A percentile compares a stretch with the other conserved stretches of the same genome.
These are phyloP conservation scores for Epichloe sp. DNA, from an alignment of 2,329 filamentous ascomycete genomes.

Conservation along the genomic window DNA sequence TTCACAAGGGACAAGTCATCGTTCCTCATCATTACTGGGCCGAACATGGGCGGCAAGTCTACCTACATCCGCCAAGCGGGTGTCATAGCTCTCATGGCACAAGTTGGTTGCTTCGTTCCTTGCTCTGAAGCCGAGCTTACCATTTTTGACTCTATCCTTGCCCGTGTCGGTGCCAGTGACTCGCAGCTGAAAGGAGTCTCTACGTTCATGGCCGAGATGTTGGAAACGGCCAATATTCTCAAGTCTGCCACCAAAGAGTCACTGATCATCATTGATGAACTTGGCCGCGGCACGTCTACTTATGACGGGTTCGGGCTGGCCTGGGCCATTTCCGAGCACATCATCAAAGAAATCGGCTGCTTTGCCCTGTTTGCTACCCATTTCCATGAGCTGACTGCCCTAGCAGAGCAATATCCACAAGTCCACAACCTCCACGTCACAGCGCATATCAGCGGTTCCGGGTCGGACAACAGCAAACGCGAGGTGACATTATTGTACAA, in stretches of 20 bases:
- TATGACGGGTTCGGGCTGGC: constrained; percentile 98
- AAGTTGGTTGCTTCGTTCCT: constrained; percentile 92
- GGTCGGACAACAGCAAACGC: constrained; percentile 39
- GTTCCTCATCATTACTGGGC: constrained; percentile 92
- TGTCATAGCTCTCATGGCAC: constrained; percentile 93
- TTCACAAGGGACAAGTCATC: constrained; percentile 67
- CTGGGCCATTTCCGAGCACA: constrained; percentile 97
- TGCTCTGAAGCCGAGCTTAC: constrained; percentile 82
- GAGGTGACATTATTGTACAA: constrained; percentile 96
- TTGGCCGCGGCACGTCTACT: constrained; percentile 90
- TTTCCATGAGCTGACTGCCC: constrained; percentile 91
- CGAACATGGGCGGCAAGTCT: constrained; percentile 98
- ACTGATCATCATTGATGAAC: constrained; percentile 95
- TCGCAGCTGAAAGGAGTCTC: constrained; percentile 96
- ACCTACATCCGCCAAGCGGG: constrained; percentile 97
- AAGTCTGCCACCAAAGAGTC: constrained; percentile 93
- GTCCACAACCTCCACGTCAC: constrained; percentile 93
- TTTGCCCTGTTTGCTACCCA: constrained; percentile 95
- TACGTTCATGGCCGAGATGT: constrained; percentile 99
- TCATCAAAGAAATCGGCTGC: constrained; percentile 86
- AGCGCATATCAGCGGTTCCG: constrained; percentile 63
- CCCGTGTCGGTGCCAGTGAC: constrained; percentile 88
- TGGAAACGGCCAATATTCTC: constrained; percentile 95
- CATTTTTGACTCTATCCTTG: constrained; percentile 97
- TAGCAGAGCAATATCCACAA: constrained; percentile 74